phyloP scores from a whole-genome alignment of 768 basidiomycete genomes.

The Hericium alpestre region DNA sequence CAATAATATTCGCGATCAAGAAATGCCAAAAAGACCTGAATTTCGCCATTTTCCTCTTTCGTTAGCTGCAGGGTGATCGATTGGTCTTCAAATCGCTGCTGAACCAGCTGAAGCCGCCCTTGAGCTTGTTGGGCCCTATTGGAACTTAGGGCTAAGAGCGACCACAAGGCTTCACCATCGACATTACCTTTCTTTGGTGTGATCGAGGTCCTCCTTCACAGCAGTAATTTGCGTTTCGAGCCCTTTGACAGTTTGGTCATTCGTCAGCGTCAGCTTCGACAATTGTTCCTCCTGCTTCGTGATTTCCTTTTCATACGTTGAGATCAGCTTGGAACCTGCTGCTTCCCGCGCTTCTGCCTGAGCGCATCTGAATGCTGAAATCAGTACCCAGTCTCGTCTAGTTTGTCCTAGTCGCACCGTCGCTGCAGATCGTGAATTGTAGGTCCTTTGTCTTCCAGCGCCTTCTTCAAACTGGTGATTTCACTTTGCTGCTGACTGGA shows the following conservation, averaged over 20 bases:
- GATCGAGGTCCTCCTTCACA: conserved; percentile 1
- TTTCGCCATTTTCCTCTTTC: conserved; percentile 43
- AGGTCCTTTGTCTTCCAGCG: not conserved
- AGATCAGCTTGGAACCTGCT: not conserved
- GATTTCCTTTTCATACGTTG: not conserved
- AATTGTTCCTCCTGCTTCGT: not conserved
- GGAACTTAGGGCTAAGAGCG: not conserved
- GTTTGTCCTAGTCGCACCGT: not conserved
- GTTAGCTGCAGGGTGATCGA: conserved; percentile 39
- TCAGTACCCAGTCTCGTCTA: no score
- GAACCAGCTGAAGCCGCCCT: conserved; percentile 28
- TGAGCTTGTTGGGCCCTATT: conserved; percentile 9
- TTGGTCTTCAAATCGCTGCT: conserved; percentile 55
- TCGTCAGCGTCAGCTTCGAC: not conserved
- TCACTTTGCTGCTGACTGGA: not conserved
- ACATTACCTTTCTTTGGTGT: conserved; percentile 5
- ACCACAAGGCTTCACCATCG: not conserved
- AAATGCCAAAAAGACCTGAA: conserved; percentile 27
- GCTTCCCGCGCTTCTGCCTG: not conserved
- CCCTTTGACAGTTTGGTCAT: not conserved
- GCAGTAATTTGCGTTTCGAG: conserved; percentile 4
- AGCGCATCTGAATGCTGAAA: not conserved
- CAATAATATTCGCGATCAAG: not conserved
- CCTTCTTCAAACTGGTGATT: not conserved
- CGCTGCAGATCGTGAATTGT: not conserved